Evolutionary conservation across 225 moss, liverwort and hornwort genomes (phyloP).

Genomic region (Lunularia cruciata): DNA sequence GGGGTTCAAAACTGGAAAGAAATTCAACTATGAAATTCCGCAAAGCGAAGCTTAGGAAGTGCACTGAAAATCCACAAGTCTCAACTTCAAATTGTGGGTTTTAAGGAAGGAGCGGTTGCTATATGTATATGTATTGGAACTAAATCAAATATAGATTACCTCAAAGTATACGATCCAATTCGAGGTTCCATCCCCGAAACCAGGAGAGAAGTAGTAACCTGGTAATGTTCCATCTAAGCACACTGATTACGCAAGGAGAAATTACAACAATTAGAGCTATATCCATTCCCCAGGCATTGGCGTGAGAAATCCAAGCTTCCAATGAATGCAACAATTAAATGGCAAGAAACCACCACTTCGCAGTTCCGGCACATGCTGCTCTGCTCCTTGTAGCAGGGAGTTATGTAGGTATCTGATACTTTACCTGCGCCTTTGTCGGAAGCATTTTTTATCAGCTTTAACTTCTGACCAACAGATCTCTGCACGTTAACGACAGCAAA

Average conservation of each 20-base stretch:
- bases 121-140: too few relatives aligned
- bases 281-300: background rate
- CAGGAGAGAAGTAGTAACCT: slow-evolving; percentile 24
- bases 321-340: background rate
- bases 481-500: background rate
- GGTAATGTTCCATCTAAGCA: slow-evolving; percentile 40
- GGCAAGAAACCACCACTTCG: too few relatives aligned
- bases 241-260: slow-evolving; percentile 17
- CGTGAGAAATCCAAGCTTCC: background rate
- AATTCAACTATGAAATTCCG: too few relatives aligned
- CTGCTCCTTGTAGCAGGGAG: background rate
- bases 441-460: slow-evolving; percentile 16
- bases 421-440: slow-evolving; percentile 17
- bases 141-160: slow-evolving; percentile 15
- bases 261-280: background rate
- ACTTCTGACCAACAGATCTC: background rate
- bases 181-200: slow-evolving; percentile 13
- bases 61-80: too few relatives aligned
- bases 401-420: background rate
- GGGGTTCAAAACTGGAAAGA: too few relatives aligned
- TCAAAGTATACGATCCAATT: slow-evolving; percentile 39
- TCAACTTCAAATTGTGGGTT: too few relatives aligned
- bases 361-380: too few relatives aligned
- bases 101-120: too few relatives aligned
- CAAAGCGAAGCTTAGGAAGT: too few relatives aligned